Base-by-base conservation (phyloP, 2,329 filamentous ascomycete genomes). In the Diaporthe longicolla region DNA sequence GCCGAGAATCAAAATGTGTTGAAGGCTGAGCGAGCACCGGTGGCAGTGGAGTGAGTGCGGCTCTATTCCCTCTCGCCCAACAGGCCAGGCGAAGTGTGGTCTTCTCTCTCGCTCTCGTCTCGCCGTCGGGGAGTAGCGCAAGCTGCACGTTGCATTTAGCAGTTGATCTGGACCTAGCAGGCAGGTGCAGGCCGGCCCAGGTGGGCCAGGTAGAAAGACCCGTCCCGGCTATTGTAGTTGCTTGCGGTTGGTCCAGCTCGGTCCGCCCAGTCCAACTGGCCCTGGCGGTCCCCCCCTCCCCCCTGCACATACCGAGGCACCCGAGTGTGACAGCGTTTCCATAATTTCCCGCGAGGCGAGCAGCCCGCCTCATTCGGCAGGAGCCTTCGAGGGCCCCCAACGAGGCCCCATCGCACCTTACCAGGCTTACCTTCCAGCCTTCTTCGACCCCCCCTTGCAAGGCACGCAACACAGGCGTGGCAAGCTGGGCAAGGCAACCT, bases 311-410 rank as follows among this genome's bases (percentile, higher is more conserved):
- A 52, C 61, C 61, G 61, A 66, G 61, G 61, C 21, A 66, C 61
- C 61, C 61, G 61, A 66, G 61, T 66, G 63, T 68, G 32, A 68
- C 63, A 68, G 32, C 63, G n/a, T 26, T 48, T 48, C 63, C 63
- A 68, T 68, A 68, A 68, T 68, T 68, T 68, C 63, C 63, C 63
- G 63, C 61, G 13, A 35, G 61, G 61, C 61, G 61, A 65, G 29
- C 32, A 54, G 63, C 48, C 63, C 63, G n/a, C 63, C 63, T 68
- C 63, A 68, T 68, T 68, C 48, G 63, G 63, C 63, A 68, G 63
- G 45, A 66, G 37, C 37, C 37, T 13, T 40, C 37, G 40, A 43
- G 17, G 40, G 43, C 61, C 19, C 29, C 59, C 40, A 65, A 48
- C 40, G 8, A 11, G 35, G 43, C 40, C 26, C 59, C 59, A 32